A percentile compares a stretch with the other conserved stretches of the same genome.
Conservation (phyloP, 2,329 filamentous ascomycete species). For the Colletotrichum gloeosporioides region DNA sequence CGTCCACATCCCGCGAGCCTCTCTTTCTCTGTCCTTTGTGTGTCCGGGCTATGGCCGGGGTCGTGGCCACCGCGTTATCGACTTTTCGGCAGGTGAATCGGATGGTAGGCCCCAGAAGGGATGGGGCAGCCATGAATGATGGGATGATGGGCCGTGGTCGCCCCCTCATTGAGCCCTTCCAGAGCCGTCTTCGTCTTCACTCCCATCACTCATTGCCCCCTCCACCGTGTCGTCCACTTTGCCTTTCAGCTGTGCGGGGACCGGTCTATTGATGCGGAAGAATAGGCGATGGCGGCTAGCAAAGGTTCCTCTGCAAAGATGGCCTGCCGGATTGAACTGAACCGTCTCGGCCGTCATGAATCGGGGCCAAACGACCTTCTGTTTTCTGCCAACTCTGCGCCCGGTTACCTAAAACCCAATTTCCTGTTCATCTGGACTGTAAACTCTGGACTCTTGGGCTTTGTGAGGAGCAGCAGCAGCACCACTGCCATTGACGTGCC, state of each 20-base stretch:
- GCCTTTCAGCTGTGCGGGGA: not conserved
- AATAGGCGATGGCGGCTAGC: constrained; percentile 8
- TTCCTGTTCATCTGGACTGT: not conserved
- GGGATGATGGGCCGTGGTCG: not conserved
- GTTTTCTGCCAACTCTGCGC: not conserved
- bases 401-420: not conserved
- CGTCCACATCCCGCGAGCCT: not conserved
- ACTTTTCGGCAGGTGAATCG: constrained; percentile 15
- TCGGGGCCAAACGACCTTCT: not conserved
- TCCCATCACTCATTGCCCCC: not conserved
- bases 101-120: not conserved
- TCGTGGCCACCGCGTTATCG: not conserved
- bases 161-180: not conserved
- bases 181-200: not conserved
- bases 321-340: not conserved
- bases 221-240: not conserved
- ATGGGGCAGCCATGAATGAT: not conserved
- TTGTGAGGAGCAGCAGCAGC: not conserved
- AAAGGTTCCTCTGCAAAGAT: constrained; percentile 6
- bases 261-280: not conserved
- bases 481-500: not conserved
- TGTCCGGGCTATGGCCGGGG: not conserved
- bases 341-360: not conserved
- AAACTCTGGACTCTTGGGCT: not conserved
- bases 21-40: not conserved